Evolutionary conservation across 805 yeast species (phyloP), one percentile per base, ranked within the genome.

Genomic region (Wickerhamiella azymoides): DNA sequence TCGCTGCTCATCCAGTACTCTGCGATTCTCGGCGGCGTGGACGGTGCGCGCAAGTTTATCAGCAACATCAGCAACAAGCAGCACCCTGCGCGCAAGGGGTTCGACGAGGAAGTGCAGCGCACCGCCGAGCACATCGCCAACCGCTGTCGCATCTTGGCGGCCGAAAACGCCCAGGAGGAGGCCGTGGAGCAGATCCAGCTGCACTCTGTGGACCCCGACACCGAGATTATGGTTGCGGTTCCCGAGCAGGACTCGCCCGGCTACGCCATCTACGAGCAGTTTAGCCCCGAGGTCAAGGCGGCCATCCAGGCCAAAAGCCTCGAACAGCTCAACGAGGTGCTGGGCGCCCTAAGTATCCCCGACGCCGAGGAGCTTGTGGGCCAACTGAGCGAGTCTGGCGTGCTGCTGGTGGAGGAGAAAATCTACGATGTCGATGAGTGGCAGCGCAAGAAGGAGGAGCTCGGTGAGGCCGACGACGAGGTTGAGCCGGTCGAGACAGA

Each of bases 171-270:
- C 19, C 53, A 50, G 17, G 64, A 52, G 37, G 53, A 51, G 24
- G 88, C 77, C 39, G 89, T 78, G 43, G 89, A 79, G 47, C 77
- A 80, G 49, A 86, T 89, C 53, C 98, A 89, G 64, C 69, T 89
- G 58, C 83, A 83, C 58, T 77, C 95, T 0, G 72, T 88, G 48
- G 97, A 89, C 62, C 94, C 92, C 36, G 72, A 78, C 48, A 75
- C 86, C 1, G 79, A 80, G 61, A 69, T 89, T 38, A 70, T 75
- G 40, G 84, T 89, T 11, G 73, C 72, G n/a, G 70, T 73, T 3
- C 63, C 71, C 3, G 69, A 71, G 2, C 66, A 63, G 36, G 74
- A 69, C 46, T 45, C 46, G 16, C 45, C 45, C 16, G 60, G 57
- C 30, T 49, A 55, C 18, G 60, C 51, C 36, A 66, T 68, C 39